phyloP scores from a whole-genome alignment of 768 basidiomycete species.

The Crucibulum laeve region DNA sequence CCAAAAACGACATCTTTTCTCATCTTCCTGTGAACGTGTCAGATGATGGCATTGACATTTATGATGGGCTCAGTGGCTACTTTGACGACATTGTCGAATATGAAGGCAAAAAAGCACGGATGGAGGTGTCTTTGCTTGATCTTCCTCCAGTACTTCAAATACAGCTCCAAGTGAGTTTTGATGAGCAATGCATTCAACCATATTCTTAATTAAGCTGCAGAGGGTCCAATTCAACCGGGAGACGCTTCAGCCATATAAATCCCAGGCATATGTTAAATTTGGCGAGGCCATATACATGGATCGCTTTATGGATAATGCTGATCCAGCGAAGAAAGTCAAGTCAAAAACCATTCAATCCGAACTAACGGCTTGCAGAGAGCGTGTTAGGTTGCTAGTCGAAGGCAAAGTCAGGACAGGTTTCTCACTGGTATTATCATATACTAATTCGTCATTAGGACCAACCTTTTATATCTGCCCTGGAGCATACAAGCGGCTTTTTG shows the following conservation, averaged over 20 bases:
- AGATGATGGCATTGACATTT: slow-evolving; percentile 85
- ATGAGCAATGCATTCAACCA: background rate
- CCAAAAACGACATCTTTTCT: slow-evolving; percentile 89
- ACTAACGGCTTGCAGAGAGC: slow-evolving; percentile 60
- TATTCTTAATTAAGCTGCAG: slow-evolving; percentile 30
- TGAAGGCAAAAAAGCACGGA: slow-evolving; percentile 79
- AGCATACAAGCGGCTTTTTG: slow-evolving; percentile 55
- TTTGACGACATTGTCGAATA: slow-evolving; percentile 89
- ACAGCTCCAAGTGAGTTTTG: slow-evolving; percentile 87
- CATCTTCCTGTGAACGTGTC: slow-evolving; percentile 92
- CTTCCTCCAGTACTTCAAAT: slow-evolving; percentile 91
- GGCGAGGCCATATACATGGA: slow-evolving; percentile 86
- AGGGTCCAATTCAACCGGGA: slow-evolving; percentile 93
- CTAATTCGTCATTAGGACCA: slow-evolving; percentile 2
- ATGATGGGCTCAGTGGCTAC: slow-evolving; percentile 89
- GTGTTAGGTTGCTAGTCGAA: slow-evolving; percentile 62
- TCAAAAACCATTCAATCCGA: slow-evolving; percentile 69
- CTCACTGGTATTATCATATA: background rate
- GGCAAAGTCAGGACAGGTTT: slow-evolving; percentile 52
- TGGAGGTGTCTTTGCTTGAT: slow-evolving; percentile 84
- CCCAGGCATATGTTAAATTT: slow-evolving; percentile 92
- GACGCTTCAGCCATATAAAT: slow-evolving; percentile 89
- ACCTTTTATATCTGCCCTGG: slow-evolving; percentile 53
- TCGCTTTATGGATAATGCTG: slow-evolving; percentile 79
- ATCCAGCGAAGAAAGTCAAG: slow-evolving; percentile 63